Conservation (phyloP, 208 protist species). For the Wallacemonas rigidus region DNA sequence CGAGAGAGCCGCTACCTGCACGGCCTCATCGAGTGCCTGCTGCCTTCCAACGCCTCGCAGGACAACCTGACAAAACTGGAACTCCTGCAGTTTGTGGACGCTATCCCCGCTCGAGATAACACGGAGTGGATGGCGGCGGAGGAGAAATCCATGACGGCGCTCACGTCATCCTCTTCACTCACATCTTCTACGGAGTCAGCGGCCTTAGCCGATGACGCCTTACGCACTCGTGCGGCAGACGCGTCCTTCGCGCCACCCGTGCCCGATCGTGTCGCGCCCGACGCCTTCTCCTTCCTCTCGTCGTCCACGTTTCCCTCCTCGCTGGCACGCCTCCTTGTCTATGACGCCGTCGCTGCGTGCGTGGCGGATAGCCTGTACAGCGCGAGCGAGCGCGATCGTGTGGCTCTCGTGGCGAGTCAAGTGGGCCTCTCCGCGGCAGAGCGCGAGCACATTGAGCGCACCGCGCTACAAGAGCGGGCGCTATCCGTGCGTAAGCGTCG, state of each 20-base stretch:
- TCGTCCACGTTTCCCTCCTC: constrained; percentile 43
- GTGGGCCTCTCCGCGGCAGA: constrained; percentile 61
- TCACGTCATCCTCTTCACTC: neutral
- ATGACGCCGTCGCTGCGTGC: constrained; percentile 70
- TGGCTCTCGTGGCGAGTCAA: constrained; percentile 57
- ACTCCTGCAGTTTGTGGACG: constrained; percentile 64
- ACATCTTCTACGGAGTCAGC: neutral
- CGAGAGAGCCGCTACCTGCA: constrained; percentile 51
- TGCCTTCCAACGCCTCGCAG: constrained; percentile 43
- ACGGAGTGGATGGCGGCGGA: neutral
- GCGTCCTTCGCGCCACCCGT: neutral
- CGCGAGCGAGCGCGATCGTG: constrained; percentile 46
- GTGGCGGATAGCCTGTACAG: constrained; percentile 59
- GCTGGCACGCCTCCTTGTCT: constrained; percentile 59
- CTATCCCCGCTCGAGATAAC: constrained; percentile 27
- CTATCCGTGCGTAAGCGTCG: constrained; percentile 56
- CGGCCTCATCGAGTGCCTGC: constrained; percentile 58
- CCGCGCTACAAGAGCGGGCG: constrained; percentile 58
- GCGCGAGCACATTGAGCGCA: constrained; percentile 64
- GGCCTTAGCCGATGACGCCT: neutral
- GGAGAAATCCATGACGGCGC: neutral
- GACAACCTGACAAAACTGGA: constrained; percentile 59
- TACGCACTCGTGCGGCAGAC: neutral
- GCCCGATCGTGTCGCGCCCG: constrained; percentile 1
- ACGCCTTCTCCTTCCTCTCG: constrained; percentile 41